Percentiles rank a stretch among this genome's conserved stretches.
Conservation (phyloP, 2,329 filamentous ascomycete genomes). For the Clonostachys sp. region DNA sequence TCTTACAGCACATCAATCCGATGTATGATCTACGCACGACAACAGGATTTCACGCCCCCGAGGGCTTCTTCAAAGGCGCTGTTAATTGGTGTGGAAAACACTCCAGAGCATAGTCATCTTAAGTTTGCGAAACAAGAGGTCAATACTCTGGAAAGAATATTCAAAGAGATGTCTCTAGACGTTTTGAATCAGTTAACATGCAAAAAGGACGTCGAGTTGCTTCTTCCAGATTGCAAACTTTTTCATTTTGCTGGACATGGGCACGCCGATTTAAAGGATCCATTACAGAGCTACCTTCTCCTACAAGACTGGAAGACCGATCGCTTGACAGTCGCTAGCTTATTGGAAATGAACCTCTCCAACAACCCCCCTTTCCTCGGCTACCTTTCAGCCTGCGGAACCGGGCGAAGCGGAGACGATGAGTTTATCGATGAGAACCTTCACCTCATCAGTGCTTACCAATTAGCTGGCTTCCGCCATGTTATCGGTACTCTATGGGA, state of each 20-base stretch:
- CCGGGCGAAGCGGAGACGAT: neutral
- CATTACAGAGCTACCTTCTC: neutral
- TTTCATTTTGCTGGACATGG: neutral
- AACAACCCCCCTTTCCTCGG: neutral
- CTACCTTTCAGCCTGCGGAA: neutral
- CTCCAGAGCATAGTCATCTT: neutral
- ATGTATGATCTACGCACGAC: neutral
- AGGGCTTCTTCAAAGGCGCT: neutral
- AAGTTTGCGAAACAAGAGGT: neutral
- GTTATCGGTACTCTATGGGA: neutral
- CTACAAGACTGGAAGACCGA: slow-evolving; percentile 1
- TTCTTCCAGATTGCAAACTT: neutral
- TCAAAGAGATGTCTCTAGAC: too few species aligned
- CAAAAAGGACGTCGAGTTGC: neutral
- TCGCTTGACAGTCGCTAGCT: slow-evolving; percentile 24
- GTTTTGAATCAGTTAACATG: neutral
- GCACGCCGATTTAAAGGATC: neutral
- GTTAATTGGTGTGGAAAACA: neutral
- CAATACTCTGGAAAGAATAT: neutral
- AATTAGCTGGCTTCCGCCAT: neutral
- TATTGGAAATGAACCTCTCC: slow-evolving; percentile 25
- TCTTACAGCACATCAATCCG: neutral
- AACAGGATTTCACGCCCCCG: neutral
- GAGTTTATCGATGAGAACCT: neutral
- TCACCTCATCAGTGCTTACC: neutral